A percentile compares a stretch with the other conserved stretches of the same genome.
Conservation (phyloP, 23 red algal genomes). For the Cyanidioschyzon merolae region DNA sequence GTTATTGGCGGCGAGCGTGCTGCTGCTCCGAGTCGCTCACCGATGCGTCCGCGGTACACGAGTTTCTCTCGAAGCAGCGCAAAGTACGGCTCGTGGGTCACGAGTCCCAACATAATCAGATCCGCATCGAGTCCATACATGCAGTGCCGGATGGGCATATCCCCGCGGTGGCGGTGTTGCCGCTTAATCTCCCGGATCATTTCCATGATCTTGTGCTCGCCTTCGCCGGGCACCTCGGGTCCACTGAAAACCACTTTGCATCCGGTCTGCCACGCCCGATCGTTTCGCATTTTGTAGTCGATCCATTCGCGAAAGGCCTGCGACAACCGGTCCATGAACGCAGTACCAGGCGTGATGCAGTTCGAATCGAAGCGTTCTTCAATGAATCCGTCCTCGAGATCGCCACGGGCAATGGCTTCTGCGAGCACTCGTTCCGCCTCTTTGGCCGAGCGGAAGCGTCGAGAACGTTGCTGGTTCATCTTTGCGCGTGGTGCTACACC, state of each 20-base stretch:
- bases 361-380: conserved; percentile 73
- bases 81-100: conserved; percentile 97
- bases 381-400: not conserved
- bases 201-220: conserved; percentile 99
- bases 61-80: conserved; percentile 77
- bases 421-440: conserved; percentile 70
- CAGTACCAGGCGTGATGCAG: conserved; percentile 93
- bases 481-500: conserved; percentile 95
- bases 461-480: conserved; percentile 95
- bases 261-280: conserved; percentile 36
- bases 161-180: conserved; percentile 17
- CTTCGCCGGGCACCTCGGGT: conserved; percentile 82
- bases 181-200: conserved; percentile 49
- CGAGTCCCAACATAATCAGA: conserved; percentile 91
- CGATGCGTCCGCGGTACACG: conserved; percentile 27
- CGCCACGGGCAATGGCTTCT: conserved; percentile 32
- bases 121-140: conserved; percentile 95
- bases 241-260: conserved; percentile 62
- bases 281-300: conserved; percentile 53
- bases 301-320: conserved; percentile 55
- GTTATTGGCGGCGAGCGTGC: not conserved
- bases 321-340: conserved; percentile 73
- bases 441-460: conserved; percentile 89
- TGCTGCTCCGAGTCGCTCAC: conserved; percentile 33
- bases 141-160: conserved; percentile 44